Base-by-base conservation (phyloP, 257 asterid species). In the Primulina eburnea region DNA sequence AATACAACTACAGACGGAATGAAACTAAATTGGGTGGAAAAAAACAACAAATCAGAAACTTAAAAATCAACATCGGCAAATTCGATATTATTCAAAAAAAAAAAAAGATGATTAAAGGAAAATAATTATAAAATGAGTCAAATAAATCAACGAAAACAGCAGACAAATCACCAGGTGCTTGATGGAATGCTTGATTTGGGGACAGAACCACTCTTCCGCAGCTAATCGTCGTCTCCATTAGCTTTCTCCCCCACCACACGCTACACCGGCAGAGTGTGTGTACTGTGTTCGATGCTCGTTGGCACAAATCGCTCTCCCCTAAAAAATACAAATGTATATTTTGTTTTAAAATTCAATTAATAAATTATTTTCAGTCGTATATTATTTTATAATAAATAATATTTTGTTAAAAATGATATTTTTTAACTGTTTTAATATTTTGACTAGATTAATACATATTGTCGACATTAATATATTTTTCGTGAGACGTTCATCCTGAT, bases 201-300 rank as follows among this genome's bases (percentile, higher is more conserved):
- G 90, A 83, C 73, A 87, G 88, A 65, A 86, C 77, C 71, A 89
- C 78, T 61, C 90, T 82, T 63, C 87, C 81, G 82, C 84, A 84
- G 74, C 65, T 26, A 53, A 89, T 81, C 77, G 92, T 88, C 37
- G 88, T 78, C 86, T 82, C 96, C 96, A 89, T 89, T 64, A 28
- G 58, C 76, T 60, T 43, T 32, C 60, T 67, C 29, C 70, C 7
- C 50, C 76, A 67, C 82, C 79, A 76, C 78, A 66, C 68, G 38
- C 59, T n/a, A 55, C 73, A 16, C 74, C 55, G 73, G 8, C 75
- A 28, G 10, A 37, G 56, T 53, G 21, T 70, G 70, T 66, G 50
- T 53, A 11, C 59, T 17, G 6, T 43, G 50, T 38, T 47, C 60
- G 57, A 16, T 50, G 57, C 20, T 50, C 57, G 57, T 28, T 28